Evolutionary conservation across 2,329 filamentous ascomycete species (phyloP), one percentile per base, ranked within the genome.

Genomic region (Fusarium incarnatum): DNA sequence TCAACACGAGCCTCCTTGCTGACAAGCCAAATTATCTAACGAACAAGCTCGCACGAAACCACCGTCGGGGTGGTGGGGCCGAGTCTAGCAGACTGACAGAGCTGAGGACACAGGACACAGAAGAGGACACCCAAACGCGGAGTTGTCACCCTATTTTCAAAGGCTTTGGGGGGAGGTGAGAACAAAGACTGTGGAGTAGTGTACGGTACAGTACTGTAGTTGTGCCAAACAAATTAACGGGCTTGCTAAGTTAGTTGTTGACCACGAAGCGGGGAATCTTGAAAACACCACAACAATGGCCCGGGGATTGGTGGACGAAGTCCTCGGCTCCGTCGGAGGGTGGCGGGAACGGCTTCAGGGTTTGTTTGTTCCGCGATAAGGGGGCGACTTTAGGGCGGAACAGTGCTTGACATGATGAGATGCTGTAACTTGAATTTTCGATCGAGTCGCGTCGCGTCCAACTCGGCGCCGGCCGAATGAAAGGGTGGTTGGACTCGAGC

Each of bases 311-410:
- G 71, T 72, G 60, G 68, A 55, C 54, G 66, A 71, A 56, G 64
- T 58, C 70, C 71, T 74, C 72, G 73, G 72, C 73, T 74, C 72
- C 73, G 73, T 74, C 67, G 70, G 71, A 67, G 71, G 64, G 73
- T 75, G 73, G 73, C 73, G 73, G 73, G 73, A 75, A 73, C 59
- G 62, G 62, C 70, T 56, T 45, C 72, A 73, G 71, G 72, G 70
- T 50, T 67, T 75, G 63, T 57, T 67, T 72, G 68, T 73, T 66
- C 62, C 68, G 67, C 59, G 70, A 72, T 74, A 75, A 75, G 73
- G 66, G 73, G 73, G 70, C 60, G 56, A 68, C 30, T 53, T 64
- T 67, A 65, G 73, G 68, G 64, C 64, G 66, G 65, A 75, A 71
- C 40, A 63, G 73, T 67, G 47, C 70, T 72, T 67, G 71, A 73